A percentile compares a stretch with the other conserved stretches of the same genome.
Conservation (phyloP, 768 basidiomycete genomes). For the Boletus reticuloceps region DNA sequence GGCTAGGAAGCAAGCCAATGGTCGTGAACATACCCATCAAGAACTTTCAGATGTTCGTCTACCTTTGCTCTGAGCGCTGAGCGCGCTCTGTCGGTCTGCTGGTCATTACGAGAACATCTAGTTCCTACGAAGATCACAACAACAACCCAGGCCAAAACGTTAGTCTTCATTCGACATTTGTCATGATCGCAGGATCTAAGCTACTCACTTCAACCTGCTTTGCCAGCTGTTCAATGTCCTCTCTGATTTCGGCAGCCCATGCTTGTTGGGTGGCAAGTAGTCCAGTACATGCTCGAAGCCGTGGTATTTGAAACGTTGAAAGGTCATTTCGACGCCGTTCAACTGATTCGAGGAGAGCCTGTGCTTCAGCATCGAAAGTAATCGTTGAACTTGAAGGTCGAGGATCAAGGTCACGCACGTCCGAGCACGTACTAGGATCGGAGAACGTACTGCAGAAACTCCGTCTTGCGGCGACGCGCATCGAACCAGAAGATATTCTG, state of each 20-base stretch:
- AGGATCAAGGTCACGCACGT: no score
- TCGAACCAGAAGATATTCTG: no score
- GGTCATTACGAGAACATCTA: conserved; percentile 72
- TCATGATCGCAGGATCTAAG: conserved; percentile 1
- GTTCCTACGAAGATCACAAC: conserved; percentile 38
- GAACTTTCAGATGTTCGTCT: conserved; percentile 42
- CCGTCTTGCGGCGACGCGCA: no score
- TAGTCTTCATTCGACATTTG: not conserved
- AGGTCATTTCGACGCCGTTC: conserved; percentile 63
- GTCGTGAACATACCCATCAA: conserved; percentile 50
- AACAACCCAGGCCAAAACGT: not conserved
- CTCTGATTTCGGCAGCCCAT: conserved; percentile 69
- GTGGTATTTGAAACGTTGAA: conserved; percentile 68
- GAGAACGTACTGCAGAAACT: no score
- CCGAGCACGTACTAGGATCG: no score
- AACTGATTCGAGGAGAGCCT: conserved; percentile 47
- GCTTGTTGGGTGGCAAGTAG: conserved; percentile 71
- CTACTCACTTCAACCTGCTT: conserved; percentile 63
- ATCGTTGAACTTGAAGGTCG: conserved; percentile 1
- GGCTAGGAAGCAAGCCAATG: not conserved
- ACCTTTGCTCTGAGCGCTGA: conserved; percentile 49
- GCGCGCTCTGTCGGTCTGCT: no score
- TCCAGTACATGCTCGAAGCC: conserved; percentile 64
- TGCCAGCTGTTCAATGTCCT: conserved; percentile 65
- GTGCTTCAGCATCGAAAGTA: conserved; percentile 50